Base-by-base conservation (phyloP, 1,284 basidiomycete species). In the Trichosporon sp. region DNA sequence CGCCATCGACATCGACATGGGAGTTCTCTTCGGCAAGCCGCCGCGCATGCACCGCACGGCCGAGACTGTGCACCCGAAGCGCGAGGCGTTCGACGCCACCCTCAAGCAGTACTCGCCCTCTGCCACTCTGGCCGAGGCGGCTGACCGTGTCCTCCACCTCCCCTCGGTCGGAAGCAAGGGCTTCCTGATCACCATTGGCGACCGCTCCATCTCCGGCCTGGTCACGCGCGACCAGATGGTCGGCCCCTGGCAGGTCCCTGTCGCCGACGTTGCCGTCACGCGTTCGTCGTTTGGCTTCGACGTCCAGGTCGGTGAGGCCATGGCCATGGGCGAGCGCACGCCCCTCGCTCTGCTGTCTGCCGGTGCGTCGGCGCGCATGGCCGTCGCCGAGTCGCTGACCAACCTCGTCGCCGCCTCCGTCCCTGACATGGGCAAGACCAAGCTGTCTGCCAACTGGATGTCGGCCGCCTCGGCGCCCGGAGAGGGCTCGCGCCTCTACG, bases 361-460 rank as follows among this genome's bases (percentile, higher is more conserved):
- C 1, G 92, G 91, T 12, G 94, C 95, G 2, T 95, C 95, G 0
- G 96, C 95, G 0, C 90, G 94, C 54, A 96, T 99, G 91, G 96
- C 96, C 31, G 91, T 99, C 48, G 96, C 90, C 16, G 97, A 99
- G 84, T 89, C 96, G 2, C 87, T 99, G 67, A 95, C 92, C 74
- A 99, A 99, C 89, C 87, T 99, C 69, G 90, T 89, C 0, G 96
- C 97, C 10, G 90, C 96, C 1, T 88, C 89, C 66, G 86, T 96
- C 68, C 89, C 89, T 11, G 88, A 89, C 54, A 86, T 98, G 14
- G 86, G 88, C 4, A 87, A 88, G 70, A 90, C 98, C 80, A 99
- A 99, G 86, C 88, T 99, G 19, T 95, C 93, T 76, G 96, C 96
- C 68, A 99, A 99, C 84, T 99, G 97, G 97, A 99, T 99, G 97